Percentiles rank a stretch among this genome's conserved stretches.
These are phyloP conservation scores for Tuber melanosporum DNA, from an alignment of 495 filamentous ascomycete genomes.

Conservation along the genomic window DNA sequence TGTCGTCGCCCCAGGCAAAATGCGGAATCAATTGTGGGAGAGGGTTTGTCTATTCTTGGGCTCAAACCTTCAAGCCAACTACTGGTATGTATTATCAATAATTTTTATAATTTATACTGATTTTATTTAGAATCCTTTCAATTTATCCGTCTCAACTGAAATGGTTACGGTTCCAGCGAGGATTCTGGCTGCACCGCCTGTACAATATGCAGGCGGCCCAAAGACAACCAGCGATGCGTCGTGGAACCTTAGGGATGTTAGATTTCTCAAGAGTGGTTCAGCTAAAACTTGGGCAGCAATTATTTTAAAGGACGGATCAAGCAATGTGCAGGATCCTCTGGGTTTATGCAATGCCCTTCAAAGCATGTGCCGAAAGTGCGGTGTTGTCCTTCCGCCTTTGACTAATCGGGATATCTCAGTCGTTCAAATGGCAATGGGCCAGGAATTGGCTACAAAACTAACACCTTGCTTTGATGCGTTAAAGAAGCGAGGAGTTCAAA, in stretches of 20 bases:
- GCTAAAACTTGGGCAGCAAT: conserved; percentile 33
- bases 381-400: neutral
- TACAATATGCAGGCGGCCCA: conserved; percentile 20
- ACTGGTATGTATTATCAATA: conserved; percentile 51
- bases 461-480: conserved; percentile 33
- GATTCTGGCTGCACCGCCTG: conserved; percentile 28
- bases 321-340: conserved; percentile 28
- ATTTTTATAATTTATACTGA: conserved; percentile 52
- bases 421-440: neutral
- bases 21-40: conserved; percentile 33
- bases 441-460: neutral
- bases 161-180: conserved; percentile 39
- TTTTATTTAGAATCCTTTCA: conserved; percentile 28
- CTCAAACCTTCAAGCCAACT: conserved; percentile 56
- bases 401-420: neutral
- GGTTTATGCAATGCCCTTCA: conserved; percentile 9
- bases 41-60: conserved; percentile 38
- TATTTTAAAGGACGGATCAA: conserved; percentile 21
- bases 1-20: conserved; percentile 34
- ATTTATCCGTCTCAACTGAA: conserved; percentile 33
- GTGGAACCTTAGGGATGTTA: conserved; percentile 35
- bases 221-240: conserved; percentile 18
- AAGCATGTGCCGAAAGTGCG: neutral
- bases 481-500: conserved; percentile 69
- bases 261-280: conserved; percentile 21